Evolutionary conservation across 1,284 basidiomycete genomes (phyloP).

Genomic region (Fomes fomentarius): DNA sequence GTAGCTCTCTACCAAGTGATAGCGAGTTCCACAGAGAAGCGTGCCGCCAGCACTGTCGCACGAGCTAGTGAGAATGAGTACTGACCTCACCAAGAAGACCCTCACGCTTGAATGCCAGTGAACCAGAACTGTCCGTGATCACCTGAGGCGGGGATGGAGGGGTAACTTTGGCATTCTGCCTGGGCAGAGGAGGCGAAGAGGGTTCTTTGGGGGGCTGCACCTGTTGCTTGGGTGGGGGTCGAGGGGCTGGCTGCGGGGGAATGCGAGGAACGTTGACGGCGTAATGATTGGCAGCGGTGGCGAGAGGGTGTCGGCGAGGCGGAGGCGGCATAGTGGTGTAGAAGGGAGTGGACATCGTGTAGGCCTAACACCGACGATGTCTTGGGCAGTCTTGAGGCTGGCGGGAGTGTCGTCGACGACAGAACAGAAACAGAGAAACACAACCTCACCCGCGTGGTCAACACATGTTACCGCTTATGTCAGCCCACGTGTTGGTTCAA

Average conservation of each 20-base stretch:
- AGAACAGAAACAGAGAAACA: neutral
- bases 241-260: conserved; percentile 19
- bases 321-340: conserved; percentile 31
- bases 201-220: conserved; percentile 30
- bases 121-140: conserved; percentile 69
- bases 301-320: conserved; percentile 38
- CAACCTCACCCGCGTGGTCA: conserved; percentile 12
- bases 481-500: conserved; percentile 25
- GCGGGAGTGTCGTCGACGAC: conserved; percentile 1
- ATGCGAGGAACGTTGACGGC: conserved; percentile 28
- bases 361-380: conserved; percentile 39
- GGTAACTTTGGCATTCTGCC: conserved; percentile 80
- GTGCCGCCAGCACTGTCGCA: neutral
- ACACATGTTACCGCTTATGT: conserved; percentile 26
- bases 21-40: neutral
- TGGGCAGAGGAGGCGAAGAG: conserved; percentile 64
- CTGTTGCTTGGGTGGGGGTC: conserved; percentile 30
- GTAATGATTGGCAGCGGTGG: conserved; percentile 32
- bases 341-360: conserved; percentile 31
- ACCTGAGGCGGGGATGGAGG: conserved; percentile 83
- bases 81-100: conserved; percentile 88
- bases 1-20: no score
- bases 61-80: conserved; percentile 10
- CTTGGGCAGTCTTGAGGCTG: conserved; percentile 6
- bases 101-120: conserved; percentile 66